A percentile compares a stretch with the other conserved stretches of the same genome.
Conservation (phyloP, 2,329 filamentous ascomycete species). For the Paecilomyces formosus region DNA sequence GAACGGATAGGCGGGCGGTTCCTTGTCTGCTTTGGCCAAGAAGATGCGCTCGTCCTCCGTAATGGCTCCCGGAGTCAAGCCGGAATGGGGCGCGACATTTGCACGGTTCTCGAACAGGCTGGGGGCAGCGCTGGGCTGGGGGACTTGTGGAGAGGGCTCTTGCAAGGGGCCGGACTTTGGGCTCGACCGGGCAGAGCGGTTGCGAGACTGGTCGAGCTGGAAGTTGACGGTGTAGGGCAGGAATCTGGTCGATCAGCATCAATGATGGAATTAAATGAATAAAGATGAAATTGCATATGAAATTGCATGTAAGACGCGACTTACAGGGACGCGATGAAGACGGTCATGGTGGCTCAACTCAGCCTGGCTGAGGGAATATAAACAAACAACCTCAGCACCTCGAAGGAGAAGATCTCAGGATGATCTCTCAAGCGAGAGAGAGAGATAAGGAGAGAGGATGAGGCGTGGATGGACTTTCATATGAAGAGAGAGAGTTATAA, state of each 20-base stretch:
- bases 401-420: constrained; percentile 1
- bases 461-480: background rate
- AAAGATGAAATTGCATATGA: too few relatives aligned
- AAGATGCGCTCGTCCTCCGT: constrained; percentile 38
- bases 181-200: constrained; percentile 32
- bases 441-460: background rate
- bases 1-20: constrained; percentile 22
- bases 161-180: constrained; percentile 9
- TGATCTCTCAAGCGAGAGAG: constrained; percentile 1
- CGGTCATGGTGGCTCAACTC: constrained; percentile 53
- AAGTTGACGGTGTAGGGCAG: constrained; percentile 91
- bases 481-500: background rate
- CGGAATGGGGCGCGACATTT: constrained; percentile 13
- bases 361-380: too few relatives aligned
- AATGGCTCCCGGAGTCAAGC: constrained; percentile 33
- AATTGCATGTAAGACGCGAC: constrained; percentile 20
- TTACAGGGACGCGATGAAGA: constrained; percentile 55
- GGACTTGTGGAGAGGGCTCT: background rate
- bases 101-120: constrained; percentile 28
- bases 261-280: too few relatives aligned
- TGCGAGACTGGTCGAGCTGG: constrained; percentile 45
- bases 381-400: background rate
- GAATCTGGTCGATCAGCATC: constrained; percentile 57
- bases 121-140: constrained; percentile 13
- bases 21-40: constrained; percentile 16